phyloP scores from a whole-genome alignment of 75 land plant genomes.

The Picea sitchensis region DNA sequence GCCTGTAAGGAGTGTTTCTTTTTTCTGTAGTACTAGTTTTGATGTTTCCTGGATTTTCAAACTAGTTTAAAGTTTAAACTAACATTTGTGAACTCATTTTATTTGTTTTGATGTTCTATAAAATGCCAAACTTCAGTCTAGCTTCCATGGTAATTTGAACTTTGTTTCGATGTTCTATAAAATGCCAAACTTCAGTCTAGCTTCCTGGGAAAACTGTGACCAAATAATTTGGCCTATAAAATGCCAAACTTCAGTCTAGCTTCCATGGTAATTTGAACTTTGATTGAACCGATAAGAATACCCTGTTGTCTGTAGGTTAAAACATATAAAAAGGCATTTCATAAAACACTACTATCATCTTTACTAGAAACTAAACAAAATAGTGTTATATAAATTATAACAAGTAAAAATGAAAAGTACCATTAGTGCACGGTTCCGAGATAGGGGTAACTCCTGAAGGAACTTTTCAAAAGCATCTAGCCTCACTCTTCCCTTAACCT shows the following conservation, averaged over 20 bases:
- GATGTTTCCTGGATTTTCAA: no score
- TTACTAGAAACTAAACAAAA: not conserved
- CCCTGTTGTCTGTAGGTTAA: not conserved
- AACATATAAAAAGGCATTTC: not conserved
- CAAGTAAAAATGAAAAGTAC: conserved; percentile 33
- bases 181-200: no score
- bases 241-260: not conserved
- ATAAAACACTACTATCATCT: not conserved
- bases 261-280: not conserved
- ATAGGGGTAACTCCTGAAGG: conserved; percentile 79
- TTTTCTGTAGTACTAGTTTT: not conserved
- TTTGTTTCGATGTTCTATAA: no score
- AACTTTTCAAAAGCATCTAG: conserved; percentile 85
- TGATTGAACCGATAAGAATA: not conserved
- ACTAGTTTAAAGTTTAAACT: no score
- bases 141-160: no score
- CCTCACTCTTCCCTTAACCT: conserved; percentile 95
- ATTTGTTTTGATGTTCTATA: not conserved
- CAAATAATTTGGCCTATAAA: not conserved
- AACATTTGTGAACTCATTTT: not conserved
- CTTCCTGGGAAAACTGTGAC: not conserved
- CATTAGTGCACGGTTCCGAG: conserved; percentile 91
- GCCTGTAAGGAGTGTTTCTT: not conserved
- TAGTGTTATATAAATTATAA: not conserved
- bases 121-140: no score